phyloP scores from a whole-genome alignment of 1,284 basidiomycete species.

The Heterobasidion parviporum region DNA sequence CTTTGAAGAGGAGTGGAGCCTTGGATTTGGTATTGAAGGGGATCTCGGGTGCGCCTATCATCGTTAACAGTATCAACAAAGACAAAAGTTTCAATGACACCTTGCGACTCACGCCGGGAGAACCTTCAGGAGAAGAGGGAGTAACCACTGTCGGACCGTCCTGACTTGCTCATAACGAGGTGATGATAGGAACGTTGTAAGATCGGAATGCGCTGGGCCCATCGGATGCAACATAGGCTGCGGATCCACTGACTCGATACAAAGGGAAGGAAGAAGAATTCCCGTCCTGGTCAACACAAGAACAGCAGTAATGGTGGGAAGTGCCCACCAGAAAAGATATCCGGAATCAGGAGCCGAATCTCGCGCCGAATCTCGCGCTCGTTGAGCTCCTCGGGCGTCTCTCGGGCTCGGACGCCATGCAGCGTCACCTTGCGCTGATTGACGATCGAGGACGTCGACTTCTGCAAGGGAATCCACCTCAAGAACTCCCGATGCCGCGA shows the following conservation, averaged over 20 bases:
- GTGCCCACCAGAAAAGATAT: slow-evolving; percentile 54
- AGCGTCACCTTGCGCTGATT: slow-evolving; percentile 61
- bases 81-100: background rate
- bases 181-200: slow-evolving; percentile 38
- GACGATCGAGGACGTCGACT: slow-evolving; percentile 44
- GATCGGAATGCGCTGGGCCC: slow-evolving; percentile 32
- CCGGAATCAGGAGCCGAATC: slow-evolving; percentile 54
- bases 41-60: slow-evolving; percentile 1
- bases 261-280: background rate
- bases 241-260: slow-evolving; percentile 19
- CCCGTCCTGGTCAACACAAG: background rate
- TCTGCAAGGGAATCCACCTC: slow-evolving; percentile 59
- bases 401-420: slow-evolving; percentile 56
- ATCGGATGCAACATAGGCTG: slow-evolving; percentile 22
- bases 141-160: slow-evolving; percentile 58
- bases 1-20: slow-evolving; percentile 6
- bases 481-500: slow-evolving; percentile 66
- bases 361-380: slow-evolving; percentile 64
- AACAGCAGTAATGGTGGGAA: background rate
- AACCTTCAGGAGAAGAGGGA: slow-evolving; percentile 53
- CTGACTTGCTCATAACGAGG: slow-evolving; percentile 65
- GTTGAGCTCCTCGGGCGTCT: slow-evolving; percentile 57
- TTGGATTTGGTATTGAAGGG: slow-evolving; percentile 2
- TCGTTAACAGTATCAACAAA: background rate
- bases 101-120: slow-evolving; percentile 32